A percentile compares a stretch with the other conserved stretches of the same genome.
Conservation (phyloP, 306 rosid species). For the Cucurbita pepo region DNA sequence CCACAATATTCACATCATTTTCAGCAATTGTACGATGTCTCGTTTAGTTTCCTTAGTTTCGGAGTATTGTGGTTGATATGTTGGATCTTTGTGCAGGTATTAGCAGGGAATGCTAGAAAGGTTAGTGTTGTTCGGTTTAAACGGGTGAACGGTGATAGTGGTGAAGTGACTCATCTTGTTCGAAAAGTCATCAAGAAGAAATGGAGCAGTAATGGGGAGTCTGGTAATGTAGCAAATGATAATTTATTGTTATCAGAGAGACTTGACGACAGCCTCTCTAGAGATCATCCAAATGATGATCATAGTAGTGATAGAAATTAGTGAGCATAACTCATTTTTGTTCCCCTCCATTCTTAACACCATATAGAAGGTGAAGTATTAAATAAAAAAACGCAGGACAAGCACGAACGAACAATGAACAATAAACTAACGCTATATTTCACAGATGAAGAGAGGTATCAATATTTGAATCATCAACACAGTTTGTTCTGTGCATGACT, state of each 20-base stretch:
- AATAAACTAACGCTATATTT: constrained; percentile 9
- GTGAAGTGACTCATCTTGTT: constrained; percentile 49
- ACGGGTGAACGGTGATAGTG: constrained; percentile 35
- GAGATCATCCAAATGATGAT: constrained; percentile 28
- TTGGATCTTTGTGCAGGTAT: constrained; percentile 40
- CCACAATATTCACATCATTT: background rate
- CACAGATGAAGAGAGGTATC: constrained; percentile 37
- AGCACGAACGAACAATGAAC: constrained; percentile 8
- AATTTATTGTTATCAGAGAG: constrained; percentile 37
- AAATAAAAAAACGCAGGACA: background rate
- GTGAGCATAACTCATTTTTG: constrained; percentile 11
- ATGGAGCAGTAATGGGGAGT: constrained; percentile 46
- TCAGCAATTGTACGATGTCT: background rate
- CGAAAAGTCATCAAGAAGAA: constrained; percentile 72
- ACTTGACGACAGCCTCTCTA: constrained; percentile 29
- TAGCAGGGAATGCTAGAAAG: constrained; percentile 96
- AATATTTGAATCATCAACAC: constrained; percentile 20
- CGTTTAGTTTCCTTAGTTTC: background rate
- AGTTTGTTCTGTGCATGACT: constrained; percentile 10
- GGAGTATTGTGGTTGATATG: background rate
- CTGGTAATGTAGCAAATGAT: constrained; percentile 35
- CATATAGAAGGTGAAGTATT: constrained; percentile 17
- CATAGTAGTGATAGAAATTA: constrained; percentile 20
- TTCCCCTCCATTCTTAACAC: constrained; percentile 23
- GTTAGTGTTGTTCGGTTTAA: constrained; percentile 92